A percentile compares a stretch with the other conserved stretches of the same genome.
Evolutionary conservation across 2,329 filamentous ascomycete species (phyloP).

Genomic region (Diplodia intermedia): DNA sequence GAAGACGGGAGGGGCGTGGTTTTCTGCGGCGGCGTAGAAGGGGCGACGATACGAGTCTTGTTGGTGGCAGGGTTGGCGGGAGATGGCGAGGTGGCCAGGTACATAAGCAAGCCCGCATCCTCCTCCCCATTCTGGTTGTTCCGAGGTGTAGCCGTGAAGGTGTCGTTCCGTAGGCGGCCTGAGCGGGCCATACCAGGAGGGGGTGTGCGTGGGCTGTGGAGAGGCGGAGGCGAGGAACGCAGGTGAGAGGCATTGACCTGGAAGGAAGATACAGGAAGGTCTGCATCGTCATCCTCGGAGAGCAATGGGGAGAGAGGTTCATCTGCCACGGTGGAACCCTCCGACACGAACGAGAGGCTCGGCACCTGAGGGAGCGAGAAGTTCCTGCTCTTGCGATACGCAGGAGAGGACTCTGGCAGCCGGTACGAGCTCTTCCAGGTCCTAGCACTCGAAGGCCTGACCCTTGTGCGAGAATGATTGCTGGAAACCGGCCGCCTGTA

Average conservation of each 20-base stretch:
- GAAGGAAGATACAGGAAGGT: slow-evolving; percentile 79
- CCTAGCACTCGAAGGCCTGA: slow-evolving; percentile 64
- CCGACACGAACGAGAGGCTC: slow-evolving; percentile 79
- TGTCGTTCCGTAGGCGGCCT: slow-evolving; percentile 49
- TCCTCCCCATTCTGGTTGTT: slow-evolving; percentile 73
- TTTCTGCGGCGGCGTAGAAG: slow-evolving; percentile 63
- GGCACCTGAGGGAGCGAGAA: slow-evolving; percentile 75
- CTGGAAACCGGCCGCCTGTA: slow-evolving; percentile 51
- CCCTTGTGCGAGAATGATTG: slow-evolving; percentile 72
- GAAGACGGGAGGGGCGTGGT: slow-evolving; percentile 73
- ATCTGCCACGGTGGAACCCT: slow-evolving; percentile 71
- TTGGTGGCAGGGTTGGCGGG: slow-evolving; percentile 66
- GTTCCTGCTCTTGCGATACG: slow-evolving; percentile 76
- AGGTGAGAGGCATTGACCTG: slow-evolving; percentile 63
- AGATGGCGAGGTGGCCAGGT: slow-evolving; percentile 89
- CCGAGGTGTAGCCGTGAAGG: slow-evolving; percentile 45
- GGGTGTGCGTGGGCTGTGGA: slow-evolving; percentile 52
- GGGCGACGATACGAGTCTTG: slow-evolving; percentile 56
- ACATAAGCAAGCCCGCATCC: slow-evolving; percentile 84
- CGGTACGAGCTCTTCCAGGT: slow-evolving; percentile 78
- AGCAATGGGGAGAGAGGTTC: slow-evolving; percentile 65
- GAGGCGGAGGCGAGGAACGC: slow-evolving; percentile 77
- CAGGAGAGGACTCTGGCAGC: slow-evolving; percentile 84
- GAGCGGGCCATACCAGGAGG: slow-evolving; percentile 49
- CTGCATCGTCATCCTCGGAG: slow-evolving; percentile 82